phyloP scores from a whole-genome alignment of 1,284 basidiomycete species.

The Naganishia albida region DNA sequence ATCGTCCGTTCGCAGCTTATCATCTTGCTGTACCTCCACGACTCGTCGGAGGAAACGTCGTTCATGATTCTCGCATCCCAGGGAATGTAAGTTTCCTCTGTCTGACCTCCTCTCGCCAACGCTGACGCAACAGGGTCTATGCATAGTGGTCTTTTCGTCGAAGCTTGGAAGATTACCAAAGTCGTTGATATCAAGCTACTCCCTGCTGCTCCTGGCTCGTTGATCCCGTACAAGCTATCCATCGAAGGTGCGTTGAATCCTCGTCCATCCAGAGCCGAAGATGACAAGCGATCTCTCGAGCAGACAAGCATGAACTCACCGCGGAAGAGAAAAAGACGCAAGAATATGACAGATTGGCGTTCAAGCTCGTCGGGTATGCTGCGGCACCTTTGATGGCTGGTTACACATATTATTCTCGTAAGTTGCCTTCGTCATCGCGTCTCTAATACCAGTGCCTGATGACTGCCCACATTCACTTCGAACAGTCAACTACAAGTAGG shows the following conservation, averaged over 20 bases:
- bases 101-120: neutral
- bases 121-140: neutral
- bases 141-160: slow-evolving; percentile 73
- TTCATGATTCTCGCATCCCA: slow-evolving; percentile 94
- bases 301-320: slow-evolving; percentile 87
- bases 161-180: slow-evolving; percentile 86
- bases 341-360: slow-evolving; percentile 64
- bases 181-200: slow-evolving; percentile 79
- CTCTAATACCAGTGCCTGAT: neutral
- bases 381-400: slow-evolving; percentile 79
- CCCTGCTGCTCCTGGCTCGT: slow-evolving; percentile 62
- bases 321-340: slow-evolving; percentile 98
- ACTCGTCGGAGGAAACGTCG: slow-evolving; percentile 89
- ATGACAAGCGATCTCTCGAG: slow-evolving; percentile 31
- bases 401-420: slow-evolving; percentile 81
- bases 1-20: slow-evolving; percentile 57
- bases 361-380: slow-evolving; percentile 77
- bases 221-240: slow-evolving; percentile 74
- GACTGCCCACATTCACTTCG: neutral
- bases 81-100: slow-evolving; percentile 58
- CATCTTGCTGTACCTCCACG: slow-evolving; percentile 88
- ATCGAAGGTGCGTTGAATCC: slow-evolving; percentile 64
- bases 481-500: slow-evolving; percentile 18
- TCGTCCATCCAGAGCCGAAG: neutral
- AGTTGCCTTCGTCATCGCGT: slow-evolving; percentile 23